These are phyloP conservation scores for Septoria linicola DNA, from an alignment of 2,329 filamentous ascomycete species.

Conservation along the genomic window DNA sequence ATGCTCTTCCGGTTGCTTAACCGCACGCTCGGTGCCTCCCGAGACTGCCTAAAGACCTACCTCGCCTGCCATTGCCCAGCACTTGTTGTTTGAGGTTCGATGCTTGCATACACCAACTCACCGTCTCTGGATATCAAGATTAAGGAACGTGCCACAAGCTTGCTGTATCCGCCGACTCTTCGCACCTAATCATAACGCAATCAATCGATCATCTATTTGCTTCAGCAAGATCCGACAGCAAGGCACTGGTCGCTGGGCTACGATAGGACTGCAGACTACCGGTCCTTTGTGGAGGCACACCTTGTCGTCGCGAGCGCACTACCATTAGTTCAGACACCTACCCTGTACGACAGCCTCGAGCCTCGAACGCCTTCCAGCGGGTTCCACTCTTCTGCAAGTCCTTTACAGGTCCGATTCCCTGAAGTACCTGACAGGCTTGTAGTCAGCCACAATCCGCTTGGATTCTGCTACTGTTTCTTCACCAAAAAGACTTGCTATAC, in stretches of 20 bases:
- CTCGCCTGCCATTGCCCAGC: constrained; percentile 29
- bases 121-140: constrained; percentile 31
- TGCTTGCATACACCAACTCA: constrained; percentile 27
- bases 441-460: constrained; percentile 16
- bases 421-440: constrained; percentile 19
- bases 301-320: constrained; percentile 20
- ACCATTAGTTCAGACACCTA: constrained; percentile 20
- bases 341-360: constrained; percentile 24
- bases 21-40: constrained; percentile 27
- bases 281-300: constrained; percentile 22
- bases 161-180: constrained; percentile 22
- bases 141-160: constrained; percentile 31
- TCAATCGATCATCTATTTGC: constrained; percentile 30
- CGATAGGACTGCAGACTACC: constrained; percentile 21
- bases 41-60: constrained; percentile 20
- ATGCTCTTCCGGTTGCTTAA: constrained; percentile 22
- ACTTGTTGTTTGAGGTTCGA: constrained; percentile 23
- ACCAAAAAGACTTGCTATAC: constrained; percentile 3
- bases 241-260: constrained; percentile 19
- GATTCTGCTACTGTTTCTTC: not conserved
- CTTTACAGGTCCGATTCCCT: constrained; percentile 14
- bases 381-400: constrained; percentile 20
- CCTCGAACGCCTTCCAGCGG: constrained; percentile 22
- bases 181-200: constrained; percentile 28
- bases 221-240: constrained; percentile 26